These are phyloP conservation scores for Phyllostachys edulis DNA, from an alignment of 176 grass and related monocot species.

Conservation along the genomic window DNA sequence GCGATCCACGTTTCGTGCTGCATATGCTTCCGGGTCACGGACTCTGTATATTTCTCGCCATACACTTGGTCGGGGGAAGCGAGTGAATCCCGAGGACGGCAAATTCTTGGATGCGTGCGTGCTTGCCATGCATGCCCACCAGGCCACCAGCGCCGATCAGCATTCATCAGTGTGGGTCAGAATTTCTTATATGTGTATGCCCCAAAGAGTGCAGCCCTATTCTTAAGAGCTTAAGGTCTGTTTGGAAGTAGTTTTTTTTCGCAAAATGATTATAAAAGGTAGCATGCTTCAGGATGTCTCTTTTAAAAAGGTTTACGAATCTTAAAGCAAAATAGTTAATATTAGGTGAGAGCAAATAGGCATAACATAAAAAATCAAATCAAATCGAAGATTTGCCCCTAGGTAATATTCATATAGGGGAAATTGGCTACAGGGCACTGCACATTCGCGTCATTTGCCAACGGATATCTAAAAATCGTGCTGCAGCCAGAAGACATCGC, in stretches of 20 bases:
- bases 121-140: background rate
- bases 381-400: no score
- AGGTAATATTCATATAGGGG: no score
- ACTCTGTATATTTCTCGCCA: constrained; percentile 6
- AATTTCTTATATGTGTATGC: background rate
- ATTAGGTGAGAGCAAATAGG: no score
- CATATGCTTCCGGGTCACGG: constrained; percentile 10
- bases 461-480: no score
- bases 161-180: background rate
- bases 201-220: background rate
- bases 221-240: background rate
- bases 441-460: no score
- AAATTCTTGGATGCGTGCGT: constrained; percentile 14
- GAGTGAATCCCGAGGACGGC: constrained; percentile 34
- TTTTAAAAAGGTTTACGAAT: no score
- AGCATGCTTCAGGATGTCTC: no score
- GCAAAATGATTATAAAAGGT: background rate
- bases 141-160: background rate
- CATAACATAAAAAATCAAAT: no score
- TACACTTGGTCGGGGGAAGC: constrained; percentile 25
- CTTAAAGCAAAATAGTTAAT: no score
- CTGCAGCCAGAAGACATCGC: no score
- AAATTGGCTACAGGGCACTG: no score
- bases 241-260: background rate
- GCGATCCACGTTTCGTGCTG: constrained; percentile 57